These are phyloP conservation scores for Metschnikowia corniflorae DNA, from an alignment of 805 yeast genomes.

Conservation along the genomic window DNA sequence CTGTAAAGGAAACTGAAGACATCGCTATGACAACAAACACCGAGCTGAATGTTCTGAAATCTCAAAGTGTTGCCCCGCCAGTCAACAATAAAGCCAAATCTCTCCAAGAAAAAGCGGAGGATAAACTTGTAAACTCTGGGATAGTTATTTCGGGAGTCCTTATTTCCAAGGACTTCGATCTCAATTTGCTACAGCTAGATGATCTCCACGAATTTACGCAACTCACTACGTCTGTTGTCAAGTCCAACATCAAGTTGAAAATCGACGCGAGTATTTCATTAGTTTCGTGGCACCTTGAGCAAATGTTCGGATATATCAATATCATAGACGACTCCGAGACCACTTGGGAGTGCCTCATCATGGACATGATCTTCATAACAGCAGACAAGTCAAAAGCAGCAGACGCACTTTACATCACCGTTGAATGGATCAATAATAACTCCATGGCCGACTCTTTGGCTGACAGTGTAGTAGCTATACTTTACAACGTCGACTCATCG, in stretches of 20 bases:
- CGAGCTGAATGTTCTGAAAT: conserved; percentile 32
- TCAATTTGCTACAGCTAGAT: conserved; percentile 75
- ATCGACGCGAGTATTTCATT: conserved; percentile 80
- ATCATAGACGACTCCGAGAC: conserved; percentile 54
- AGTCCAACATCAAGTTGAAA: conserved; percentile 73
- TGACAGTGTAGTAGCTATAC: conserved; percentile 85
- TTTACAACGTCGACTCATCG: conserved; percentile 88
- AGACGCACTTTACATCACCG: conserved; percentile 46
- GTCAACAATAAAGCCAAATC: neutral
- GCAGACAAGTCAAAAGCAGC: conserved; percentile 33
- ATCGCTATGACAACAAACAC: conserved; percentile 1
- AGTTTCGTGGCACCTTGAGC: conserved; percentile 84
- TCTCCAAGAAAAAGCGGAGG: conserved; percentile 3
- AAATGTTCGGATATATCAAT: conserved; percentile 88
- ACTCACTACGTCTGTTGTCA: conserved; percentile 76
- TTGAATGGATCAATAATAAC: conserved; percentile 89
- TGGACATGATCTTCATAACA: conserved; percentile 42
- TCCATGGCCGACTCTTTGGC: conserved; percentile 87
- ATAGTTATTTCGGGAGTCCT: conserved; percentile 70
- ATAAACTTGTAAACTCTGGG: conserved; percentile 23
- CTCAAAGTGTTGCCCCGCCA: conserved; percentile 1
- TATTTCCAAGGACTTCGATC: conserved; percentile 86
- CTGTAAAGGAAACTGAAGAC: conserved; percentile 3
- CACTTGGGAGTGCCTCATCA: conserved; percentile 42
- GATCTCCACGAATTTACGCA: conserved; percentile 89